Evolutionary conservation across 73 alveolate genomes (phyloP).

Genomic region (Paramecium tetraurelia): DNA sequence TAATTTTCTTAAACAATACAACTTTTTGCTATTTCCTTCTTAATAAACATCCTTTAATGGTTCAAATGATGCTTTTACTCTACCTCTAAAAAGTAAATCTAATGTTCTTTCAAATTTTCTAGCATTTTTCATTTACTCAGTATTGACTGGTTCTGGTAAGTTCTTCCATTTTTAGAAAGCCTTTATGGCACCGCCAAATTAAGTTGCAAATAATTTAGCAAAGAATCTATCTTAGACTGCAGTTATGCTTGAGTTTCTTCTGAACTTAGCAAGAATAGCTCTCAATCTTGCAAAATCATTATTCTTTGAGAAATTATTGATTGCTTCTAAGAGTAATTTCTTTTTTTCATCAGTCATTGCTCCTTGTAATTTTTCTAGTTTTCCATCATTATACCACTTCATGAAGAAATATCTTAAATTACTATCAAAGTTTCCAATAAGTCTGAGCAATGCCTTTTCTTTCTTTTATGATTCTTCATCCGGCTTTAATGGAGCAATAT

Average conservation of each 20-base stretch:
- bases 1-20: constrained; percentile 1
- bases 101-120: constrained; percentile 36
- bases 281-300: not conserved
- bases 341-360: constrained; percentile 20
- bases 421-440: not conserved
- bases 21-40: not conserved
- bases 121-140: not conserved
- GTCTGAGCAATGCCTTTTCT: not conserved
- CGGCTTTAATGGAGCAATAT: not conserved
- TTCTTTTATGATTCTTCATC: not conserved
- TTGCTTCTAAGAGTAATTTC: not conserved
- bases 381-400: not conserved
- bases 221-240: constrained; percentile 34
- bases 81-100: not conserved
- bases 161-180: constrained; percentile 44
- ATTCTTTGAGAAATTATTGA: not conserved
- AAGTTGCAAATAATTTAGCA: not conserved
- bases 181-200: constrained; percentile 1
- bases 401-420: not conserved
- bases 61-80: not conserved
- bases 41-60: not conserved
- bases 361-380: not conserved
- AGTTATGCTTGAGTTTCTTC: not conserved
- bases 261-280: not conserved
- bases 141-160: not conserved